Evolutionary conservation across 805 yeast genomes (phyloP).

Genomic region (Wickerhamiella hasegawae): DNA sequence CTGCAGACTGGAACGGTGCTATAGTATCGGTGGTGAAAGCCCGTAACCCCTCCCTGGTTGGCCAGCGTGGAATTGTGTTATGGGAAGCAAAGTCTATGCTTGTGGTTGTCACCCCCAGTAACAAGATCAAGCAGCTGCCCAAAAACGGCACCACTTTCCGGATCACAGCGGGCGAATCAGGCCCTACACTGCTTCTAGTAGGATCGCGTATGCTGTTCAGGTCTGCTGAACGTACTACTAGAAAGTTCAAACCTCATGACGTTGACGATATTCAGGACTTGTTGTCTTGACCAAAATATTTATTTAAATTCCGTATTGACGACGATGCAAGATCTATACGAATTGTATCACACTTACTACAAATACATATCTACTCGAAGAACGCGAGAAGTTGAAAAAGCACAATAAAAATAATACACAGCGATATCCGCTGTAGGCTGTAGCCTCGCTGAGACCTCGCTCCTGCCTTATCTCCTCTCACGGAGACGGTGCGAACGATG

Average conservation of each 20-base stretch:
- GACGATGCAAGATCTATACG: neutral
- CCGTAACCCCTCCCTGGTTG: constrained; percentile 40
- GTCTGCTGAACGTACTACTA: constrained; percentile 64
- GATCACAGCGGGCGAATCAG: constrained; percentile 24
- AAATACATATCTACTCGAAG: neutral
- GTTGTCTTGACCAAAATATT: neutral
- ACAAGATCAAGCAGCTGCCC: constrained; percentile 32
- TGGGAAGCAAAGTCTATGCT: constrained; percentile 73
- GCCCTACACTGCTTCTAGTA: constrained; percentile 43
- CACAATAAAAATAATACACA: neutral
- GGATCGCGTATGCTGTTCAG: constrained; percentile 70
- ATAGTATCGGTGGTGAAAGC: constrained; percentile 39
- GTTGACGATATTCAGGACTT: constrained; percentile 37
- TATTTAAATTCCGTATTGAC: neutral
- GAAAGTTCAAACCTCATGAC: constrained; percentile 69
- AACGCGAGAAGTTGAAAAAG: neutral
- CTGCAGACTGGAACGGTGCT: constrained; percentile 78
- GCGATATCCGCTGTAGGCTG: neutral
- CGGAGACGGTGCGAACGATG: no score
- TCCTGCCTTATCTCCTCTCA: no score
- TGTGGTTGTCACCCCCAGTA: constrained; percentile 38
- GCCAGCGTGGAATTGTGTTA: constrained; percentile 56
- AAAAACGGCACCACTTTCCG: constrained; percentile 53
- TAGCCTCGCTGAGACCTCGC: neutral
- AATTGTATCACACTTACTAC: neutral